These are phyloP conservation scores for Clausena lansium DNA, from an alignment of 345 rosid genomes.

Conservation along the genomic window DNA sequence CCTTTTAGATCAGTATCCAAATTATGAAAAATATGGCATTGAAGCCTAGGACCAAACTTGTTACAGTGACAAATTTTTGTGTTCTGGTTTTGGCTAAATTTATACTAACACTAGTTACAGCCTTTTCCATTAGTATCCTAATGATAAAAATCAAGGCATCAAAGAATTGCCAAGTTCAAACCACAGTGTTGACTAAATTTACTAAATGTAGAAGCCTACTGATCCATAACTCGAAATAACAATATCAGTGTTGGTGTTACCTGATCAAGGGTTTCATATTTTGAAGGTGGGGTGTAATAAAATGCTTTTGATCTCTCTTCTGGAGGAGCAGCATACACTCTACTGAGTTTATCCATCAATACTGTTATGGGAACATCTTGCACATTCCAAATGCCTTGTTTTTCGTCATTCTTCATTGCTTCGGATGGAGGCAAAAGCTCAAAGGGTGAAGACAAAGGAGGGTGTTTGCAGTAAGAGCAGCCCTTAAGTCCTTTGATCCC, in stretches of 20 bases:
- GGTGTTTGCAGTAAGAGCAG: constrained; percentile 60
- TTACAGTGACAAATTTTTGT: background rate
- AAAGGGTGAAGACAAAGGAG: constrained; percentile 75
- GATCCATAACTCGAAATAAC: background rate
- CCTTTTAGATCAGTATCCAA: background rate
- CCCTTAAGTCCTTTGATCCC: constrained; percentile 65
- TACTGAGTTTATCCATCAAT: constrained; percentile 57
- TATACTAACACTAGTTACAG: background rate
- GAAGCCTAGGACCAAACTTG: background rate
- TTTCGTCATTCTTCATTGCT: constrained; percentile 68
- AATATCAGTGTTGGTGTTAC: constrained; percentile 29
- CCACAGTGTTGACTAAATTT: background rate
- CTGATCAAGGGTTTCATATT: constrained; percentile 92
- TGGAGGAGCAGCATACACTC: constrained; percentile 78
- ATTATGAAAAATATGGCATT: background rate
- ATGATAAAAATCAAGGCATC: background rate
- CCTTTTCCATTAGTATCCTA: background rate
- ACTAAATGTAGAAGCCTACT: background rate
- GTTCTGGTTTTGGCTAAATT: background rate
- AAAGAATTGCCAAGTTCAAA: background rate
- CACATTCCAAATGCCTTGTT: constrained; percentile 63
- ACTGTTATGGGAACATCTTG: constrained; percentile 63
- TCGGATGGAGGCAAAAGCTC: constrained; percentile 75
- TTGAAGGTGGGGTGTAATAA: constrained; percentile 72
- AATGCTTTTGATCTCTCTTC: constrained; percentile 64